Percentiles rank a stretch among this genome's conserved stretches.
Evolutionary conservation across 2,329 filamentous ascomycete species (phyloP).

Genomic region (Colletotrichum sp.): DNA sequence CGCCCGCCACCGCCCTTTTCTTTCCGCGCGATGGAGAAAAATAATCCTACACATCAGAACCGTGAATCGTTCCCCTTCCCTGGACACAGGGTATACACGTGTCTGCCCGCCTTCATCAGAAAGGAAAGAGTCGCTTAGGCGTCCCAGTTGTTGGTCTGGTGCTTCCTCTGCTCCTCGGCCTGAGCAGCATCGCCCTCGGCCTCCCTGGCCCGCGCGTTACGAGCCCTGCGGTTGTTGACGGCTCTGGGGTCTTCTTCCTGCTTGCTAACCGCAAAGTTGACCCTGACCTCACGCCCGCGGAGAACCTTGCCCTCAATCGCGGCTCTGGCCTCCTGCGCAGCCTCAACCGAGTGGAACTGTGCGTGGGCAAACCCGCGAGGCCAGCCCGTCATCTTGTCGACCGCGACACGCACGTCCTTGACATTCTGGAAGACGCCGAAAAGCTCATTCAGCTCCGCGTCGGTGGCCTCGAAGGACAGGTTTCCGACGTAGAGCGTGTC

Average conservation of each 20-base stretch:
- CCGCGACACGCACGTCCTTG: constrained; percentile 78
- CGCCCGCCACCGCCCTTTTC: neutral
- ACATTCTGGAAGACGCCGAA: constrained; percentile 76
- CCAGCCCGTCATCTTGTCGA: constrained; percentile 81
- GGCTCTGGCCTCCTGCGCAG: constrained; percentile 66
- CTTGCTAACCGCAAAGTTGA: constrained; percentile 62
- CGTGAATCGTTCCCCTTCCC: neutral
- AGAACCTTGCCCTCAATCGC: constrained; percentile 61
- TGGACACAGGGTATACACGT: neutral
- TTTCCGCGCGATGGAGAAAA: neutral
- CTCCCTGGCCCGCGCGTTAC: neutral
- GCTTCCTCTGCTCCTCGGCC: constrained; percentile 19
- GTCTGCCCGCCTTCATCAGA: neutral
- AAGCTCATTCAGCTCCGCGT: constrained; percentile 79
- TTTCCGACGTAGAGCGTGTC: constrained; percentile 81
- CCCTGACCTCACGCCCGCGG: constrained; percentile 68
- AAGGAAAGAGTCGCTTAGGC: neutral
- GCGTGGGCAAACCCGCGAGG: constrained; percentile 85
- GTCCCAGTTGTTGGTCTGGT: constrained; percentile 8
- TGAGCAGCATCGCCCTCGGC: neutral
- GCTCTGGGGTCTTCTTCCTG: neutral
- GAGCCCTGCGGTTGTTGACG: neutral
- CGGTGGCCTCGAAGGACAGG: constrained; percentile 84
- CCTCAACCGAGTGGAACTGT: constrained; percentile 74
- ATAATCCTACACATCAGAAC: neutral